Evolutionary conservation across 108 stramenopile genomes (phyloP).

Genomic region (Stephanodiscus minutulus): DNA sequence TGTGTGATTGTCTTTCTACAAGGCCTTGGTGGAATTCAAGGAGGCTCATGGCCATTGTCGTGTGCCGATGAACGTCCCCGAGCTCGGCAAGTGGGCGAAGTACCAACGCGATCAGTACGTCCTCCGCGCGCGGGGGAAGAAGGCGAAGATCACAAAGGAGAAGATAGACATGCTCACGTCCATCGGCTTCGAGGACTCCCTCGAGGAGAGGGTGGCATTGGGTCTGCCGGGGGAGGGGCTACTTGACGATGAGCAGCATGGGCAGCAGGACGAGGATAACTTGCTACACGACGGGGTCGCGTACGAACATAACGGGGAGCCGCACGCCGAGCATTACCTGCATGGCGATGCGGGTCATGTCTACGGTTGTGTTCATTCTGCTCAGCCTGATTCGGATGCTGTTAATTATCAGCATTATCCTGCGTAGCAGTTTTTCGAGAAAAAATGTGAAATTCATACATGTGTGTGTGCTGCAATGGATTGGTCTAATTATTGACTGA

Average conservation of each 20-base stretch:
- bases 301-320: slow-evolving; percentile 1
- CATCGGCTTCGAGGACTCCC: slow-evolving; percentile 38
- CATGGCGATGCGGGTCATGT: neutral
- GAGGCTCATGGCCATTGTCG: slow-evolving; percentile 39
- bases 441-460: too few species aligned
- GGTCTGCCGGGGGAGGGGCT: neutral
- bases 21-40: slow-evolving; percentile 40
- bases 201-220: slow-evolving; percentile 16
- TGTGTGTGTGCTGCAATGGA: too few species aligned
- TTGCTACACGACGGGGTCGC: neutral
- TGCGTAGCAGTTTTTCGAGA: too few species aligned
- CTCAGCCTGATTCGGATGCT: neutral
- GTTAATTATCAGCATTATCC: neutral
- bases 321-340: neutral
- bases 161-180: slow-evolving; percentile 28
- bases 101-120: slow-evolving; percentile 39
- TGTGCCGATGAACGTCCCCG: slow-evolving; percentile 31
- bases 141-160: slow-evolving; percentile 27
- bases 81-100: slow-evolving; percentile 44
- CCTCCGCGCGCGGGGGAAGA: slow-evolving; percentile 21
- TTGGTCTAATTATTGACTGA: too few species aligned
- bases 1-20: neutral
- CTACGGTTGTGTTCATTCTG: neutral
- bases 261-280: neutral
- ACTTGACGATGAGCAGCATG: neutral